Evolutionary conservation across 2,329 filamentous ascomycete genomes (phyloP), one percentile per base, ranked within the genome.

Genomic region (Arthroderma sp.): DNA sequence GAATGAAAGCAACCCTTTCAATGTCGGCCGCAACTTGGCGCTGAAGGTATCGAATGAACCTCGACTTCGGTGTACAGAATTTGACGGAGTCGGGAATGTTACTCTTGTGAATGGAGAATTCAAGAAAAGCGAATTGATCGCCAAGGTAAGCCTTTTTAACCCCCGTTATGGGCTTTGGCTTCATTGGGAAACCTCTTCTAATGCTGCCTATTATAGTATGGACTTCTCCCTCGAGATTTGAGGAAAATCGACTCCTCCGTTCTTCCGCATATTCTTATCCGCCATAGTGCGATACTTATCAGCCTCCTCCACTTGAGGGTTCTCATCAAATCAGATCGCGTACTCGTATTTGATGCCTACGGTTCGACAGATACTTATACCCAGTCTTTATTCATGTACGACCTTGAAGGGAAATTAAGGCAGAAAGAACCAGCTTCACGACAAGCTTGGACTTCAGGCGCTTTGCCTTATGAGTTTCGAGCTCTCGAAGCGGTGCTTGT

Each of bases 231-330:
- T 57, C 91, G 93, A 61, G 93, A 98, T 76, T 78, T 98, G 58
- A 87, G 93, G 66, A 98, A 98, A 74, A 96, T 98, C 67, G 93
- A 98, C 71, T 96, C 91, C 13, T 95, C 89, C 59, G 88, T 94
- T 60, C 81, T 98, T 21, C 93, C 93, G 7, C 91, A 96, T 67
- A 97, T 98, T 58, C 84, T 97, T 62, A 85, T 98, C 62, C 89
- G 93, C 35, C 90, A 89, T 5, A 91, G 87, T 6, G 89, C 91
- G 3, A 97, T 98, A 61, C 79, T 98, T 1, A 87, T 98, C 64
- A 98, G 97, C 68, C 80, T 98, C 9, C 82, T 97, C n/a, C 93
- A 98, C 71, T 82, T 98, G 52, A 88, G 93, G 60, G 93, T 95
- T 56, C 80, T 98, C 23, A 95, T 98, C 70, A 96, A 96, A 75